Percentiles rank a stretch among this genome's conserved stretches.
phyloP scores from a whole-genome alignment of 495 filamentous ascomycete genomes.

The Pseudomonodictys pantanalensis region DNA sequence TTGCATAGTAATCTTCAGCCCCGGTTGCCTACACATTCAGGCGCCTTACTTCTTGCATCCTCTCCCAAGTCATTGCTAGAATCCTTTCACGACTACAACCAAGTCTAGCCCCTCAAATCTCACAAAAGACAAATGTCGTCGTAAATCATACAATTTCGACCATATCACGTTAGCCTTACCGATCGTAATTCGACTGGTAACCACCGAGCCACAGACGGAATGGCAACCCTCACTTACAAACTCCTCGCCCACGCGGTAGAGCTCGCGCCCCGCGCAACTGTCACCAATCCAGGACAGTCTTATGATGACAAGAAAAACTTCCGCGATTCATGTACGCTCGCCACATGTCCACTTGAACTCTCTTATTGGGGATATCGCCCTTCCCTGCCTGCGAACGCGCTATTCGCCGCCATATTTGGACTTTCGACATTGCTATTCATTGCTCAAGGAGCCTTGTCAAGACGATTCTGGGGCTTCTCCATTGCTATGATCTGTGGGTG shows the following conservation, averaged over 20 bases:
- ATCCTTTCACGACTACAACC: too few relatives aligned
- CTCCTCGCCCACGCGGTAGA: neutral
- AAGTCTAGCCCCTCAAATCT: too few relatives aligned
- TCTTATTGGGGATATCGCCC: slow-evolving; percentile 38
- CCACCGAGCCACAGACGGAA: too few relatives aligned
- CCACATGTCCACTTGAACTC: slow-evolving; percentile 29
- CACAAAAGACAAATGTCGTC: too few relatives aligned
- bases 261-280: neutral
- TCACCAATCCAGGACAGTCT: neutral
- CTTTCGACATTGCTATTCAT: slow-evolving; percentile 30
- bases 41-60: too few relatives aligned
- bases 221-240: neutral
- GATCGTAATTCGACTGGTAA: too few relatives aligned
- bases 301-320: slow-evolving; percentile 20
- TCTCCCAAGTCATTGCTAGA: too few relatives aligned
- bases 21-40: too few relatives aligned
- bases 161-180: too few relatives aligned
- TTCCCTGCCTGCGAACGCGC: slow-evolving; percentile 28
- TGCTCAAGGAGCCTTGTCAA: slow-evolving; percentile 32
- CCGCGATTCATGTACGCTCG: slow-evolving; percentile 33
- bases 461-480: slow-evolving; percentile 43
- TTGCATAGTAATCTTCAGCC: too few relatives aligned
- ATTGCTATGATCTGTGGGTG: slow-evolving; percentile 45
- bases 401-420: slow-evolving; percentile 33
- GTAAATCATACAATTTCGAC: too few relatives aligned